Base-by-base conservation (phyloP, 2,329 filamentous ascomycete genomes). In the Aspergillus calidoustus region DNA sequence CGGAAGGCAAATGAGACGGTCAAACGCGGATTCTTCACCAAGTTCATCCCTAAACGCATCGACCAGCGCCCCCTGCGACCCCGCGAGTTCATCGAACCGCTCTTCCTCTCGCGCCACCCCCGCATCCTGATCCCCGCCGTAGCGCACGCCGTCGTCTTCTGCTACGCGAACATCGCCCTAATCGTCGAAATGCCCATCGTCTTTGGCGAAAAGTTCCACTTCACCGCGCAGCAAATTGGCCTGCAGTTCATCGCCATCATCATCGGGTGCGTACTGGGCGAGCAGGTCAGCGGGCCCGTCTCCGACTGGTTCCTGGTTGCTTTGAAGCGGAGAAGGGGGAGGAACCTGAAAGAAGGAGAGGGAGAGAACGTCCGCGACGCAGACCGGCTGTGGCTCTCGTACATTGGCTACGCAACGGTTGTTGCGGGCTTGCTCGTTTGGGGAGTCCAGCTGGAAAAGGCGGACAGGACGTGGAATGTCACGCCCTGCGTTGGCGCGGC, bases 121-220 rank as follows among this genome's bases (percentile, higher is more conserved):
- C 82, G 78, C 46, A 80, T 87, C 34, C 63, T 83, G 47, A 78
- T 87, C 23, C 84, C 86, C 0, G 79, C 85, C 0, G 72, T 77
- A 9, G 80, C 83, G 3, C 87, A 88, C 70, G 73, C 84, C 6
- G 85, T 88, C 79, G 74, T 85, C 19, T 89, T 88, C 72, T 74
- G 83, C 3, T 86, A 84, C 69, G 80, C 75, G 44, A 82, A 77
- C 61, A 81, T 88, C 41, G 76, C 87, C 65, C 72, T 82, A 49
- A 85, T 84, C 0, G 82, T 89, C 38, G 86, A 88, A 68, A 83
- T 88, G 15, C 86, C 86, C 1, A 82, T 86, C 59, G 76, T 88
- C 4, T 84, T 87, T 66, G 77, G 81, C 5, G 73, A 80, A 47
- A 84, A 83, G 64, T 89, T 86, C 60, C 80, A 78, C 4, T 80